Conservation (phyloP, 2,329 filamentous ascomycete species). For the Colletotrichum australisinense region DNA sequence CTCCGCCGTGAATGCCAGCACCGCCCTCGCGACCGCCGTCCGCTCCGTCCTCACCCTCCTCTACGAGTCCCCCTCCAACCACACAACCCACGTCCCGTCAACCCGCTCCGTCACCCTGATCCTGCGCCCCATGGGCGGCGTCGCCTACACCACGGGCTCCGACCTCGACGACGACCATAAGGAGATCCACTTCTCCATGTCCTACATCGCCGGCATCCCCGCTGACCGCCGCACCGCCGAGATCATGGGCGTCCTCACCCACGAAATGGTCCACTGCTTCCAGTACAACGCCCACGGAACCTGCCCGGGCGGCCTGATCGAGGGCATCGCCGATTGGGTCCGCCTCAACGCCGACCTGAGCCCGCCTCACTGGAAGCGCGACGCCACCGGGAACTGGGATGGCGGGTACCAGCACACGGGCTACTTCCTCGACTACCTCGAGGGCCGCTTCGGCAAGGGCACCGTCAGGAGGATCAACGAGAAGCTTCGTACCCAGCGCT, state of each 20-base stretch:
- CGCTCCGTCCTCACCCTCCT: slow-evolving; percentile 77
- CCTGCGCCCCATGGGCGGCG: slow-evolving; percentile 81
- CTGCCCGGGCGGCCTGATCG: slow-evolving; percentile 82
- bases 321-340: slow-evolving; percentile 95
- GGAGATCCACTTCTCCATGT: slow-evolving; percentile 88
- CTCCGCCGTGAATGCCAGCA: slow-evolving; percentile 69
- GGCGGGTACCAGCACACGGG: slow-evolving; percentile 90
- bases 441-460: slow-evolving; percentile 70
- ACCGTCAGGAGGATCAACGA: slow-evolving; percentile 75
- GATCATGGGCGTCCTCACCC: slow-evolving; percentile 84
- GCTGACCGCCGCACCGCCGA: slow-evolving; percentile 64
- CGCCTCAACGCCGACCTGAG: slow-evolving; percentile 77
- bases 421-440: slow-evolving; percentile 90
- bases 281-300: slow-evolving; percentile 77
- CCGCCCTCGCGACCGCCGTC: slow-evolving; percentile 72
- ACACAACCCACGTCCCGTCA: slow-evolving; percentile 60
- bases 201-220: slow-evolving; percentile 72
- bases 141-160: slow-evolving; percentile 87
- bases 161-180: slow-evolving; percentile 89
- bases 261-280: slow-evolving; percentile 96
- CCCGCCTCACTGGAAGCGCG: slow-evolving; percentile 85
- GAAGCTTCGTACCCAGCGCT: slow-evolving; percentile 69
- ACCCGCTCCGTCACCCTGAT: slow-evolving; percentile 89
- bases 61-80: slow-evolving; percentile 65
- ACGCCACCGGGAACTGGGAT: slow-evolving; percentile 77